Evolutionary conservation across 176 grass and related monocot genomes (phyloP).

Genomic region (Coix lacrymajobi): DNA sequence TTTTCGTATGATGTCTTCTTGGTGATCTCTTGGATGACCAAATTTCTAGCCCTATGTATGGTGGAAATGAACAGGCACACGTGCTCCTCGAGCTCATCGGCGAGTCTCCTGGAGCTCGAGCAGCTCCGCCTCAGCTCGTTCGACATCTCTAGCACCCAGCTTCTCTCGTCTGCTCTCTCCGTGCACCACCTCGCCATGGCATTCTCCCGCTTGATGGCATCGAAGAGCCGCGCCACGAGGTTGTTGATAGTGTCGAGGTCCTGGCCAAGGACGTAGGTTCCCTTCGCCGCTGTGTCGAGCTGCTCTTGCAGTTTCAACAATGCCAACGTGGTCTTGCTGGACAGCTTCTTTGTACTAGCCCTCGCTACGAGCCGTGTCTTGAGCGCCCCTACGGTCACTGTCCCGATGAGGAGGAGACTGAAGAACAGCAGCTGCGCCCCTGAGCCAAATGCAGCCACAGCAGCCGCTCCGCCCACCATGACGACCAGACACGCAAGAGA

Average conservation of each 20-base stretch:
- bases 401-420: neutral
- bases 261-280: slow-evolving; percentile 38
- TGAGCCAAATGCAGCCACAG: neutral
- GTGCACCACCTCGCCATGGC: slow-evolving; percentile 33
- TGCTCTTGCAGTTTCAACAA: slow-evolving; percentile 30
- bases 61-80: neutral
- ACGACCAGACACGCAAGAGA: neutral
- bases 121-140: slow-evolving; percentile 35
- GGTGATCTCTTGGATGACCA: neutral
- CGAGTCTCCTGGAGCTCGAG: slow-evolving; percentile 13
- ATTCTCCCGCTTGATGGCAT: slow-evolving; percentile 39
- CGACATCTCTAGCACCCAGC: slow-evolving; percentile 26
- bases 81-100: slow-evolving; percentile 19
- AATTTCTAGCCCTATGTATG: slow-evolving; percentile 36
- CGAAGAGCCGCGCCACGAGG: slow-evolving; percentile 28
- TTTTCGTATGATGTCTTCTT: neutral
- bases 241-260: slow-evolving; percentile 46
- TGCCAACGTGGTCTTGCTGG: neutral
- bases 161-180: slow-evolving; percentile 4
- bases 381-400: neutral
- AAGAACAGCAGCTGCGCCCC: slow-evolving; percentile 18
- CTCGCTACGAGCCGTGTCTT: neutral
- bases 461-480: neutral
- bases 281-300: slow-evolving; percentile 45
- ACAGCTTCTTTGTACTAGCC: neutral